phyloP scores from a whole-genome alignment of 176 grass and related monocot genomes.

The Oryza glumipatula region DNA sequence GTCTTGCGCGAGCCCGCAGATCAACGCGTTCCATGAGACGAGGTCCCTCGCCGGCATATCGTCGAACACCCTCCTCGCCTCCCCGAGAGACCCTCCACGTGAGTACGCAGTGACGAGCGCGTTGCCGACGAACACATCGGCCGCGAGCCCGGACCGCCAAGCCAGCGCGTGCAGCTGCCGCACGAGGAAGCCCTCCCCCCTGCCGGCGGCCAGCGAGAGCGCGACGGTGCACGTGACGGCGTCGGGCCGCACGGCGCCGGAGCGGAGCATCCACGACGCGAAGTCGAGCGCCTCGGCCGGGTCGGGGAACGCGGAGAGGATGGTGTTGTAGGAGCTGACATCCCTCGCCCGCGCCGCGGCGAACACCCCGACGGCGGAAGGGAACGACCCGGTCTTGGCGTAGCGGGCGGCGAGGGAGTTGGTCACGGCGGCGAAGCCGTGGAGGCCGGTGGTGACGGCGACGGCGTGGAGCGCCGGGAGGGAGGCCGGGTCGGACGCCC shows the following conservation, averaged over 20 bases:
- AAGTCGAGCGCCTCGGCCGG: conserved; percentile 54
- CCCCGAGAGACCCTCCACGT: conserved; percentile 34
- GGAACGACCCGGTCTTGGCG: conserved; percentile 51
- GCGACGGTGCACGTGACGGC: conserved; percentile 62
- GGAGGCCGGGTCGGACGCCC: conserved; percentile 9
- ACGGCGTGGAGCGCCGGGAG: conserved; percentile 66
- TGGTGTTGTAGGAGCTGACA: conserved; percentile 79
- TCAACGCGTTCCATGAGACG: conserved; percentile 84
- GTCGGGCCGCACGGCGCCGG: conserved; percentile 56
- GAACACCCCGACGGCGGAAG: conserved; percentile 53
- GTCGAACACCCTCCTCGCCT: conserved; percentile 61
- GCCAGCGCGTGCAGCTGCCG: conserved; percentile 69
- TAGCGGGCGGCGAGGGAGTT: conserved; percentile 82
- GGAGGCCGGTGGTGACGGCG: conserved; percentile 55
- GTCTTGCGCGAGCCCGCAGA: conserved; percentile 67
- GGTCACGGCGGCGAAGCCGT: conserved; percentile 50
- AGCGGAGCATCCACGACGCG: conserved; percentile 55
- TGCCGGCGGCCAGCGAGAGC: conserved; percentile 57
- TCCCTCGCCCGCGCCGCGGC: conserved; percentile 42
- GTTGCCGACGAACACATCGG: conserved; percentile 66
- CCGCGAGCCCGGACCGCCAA: conserved; percentile 52
- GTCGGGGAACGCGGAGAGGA: conserved; percentile 60
- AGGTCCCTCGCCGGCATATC: conserved; percentile 64
- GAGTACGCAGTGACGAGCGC: conserved; percentile 77
- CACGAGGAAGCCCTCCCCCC: conserved; percentile 27